phyloP scores from a whole-genome alignment of 371 early-diverging fungal genomes.

The Apophysomyces variabilis region DNA sequence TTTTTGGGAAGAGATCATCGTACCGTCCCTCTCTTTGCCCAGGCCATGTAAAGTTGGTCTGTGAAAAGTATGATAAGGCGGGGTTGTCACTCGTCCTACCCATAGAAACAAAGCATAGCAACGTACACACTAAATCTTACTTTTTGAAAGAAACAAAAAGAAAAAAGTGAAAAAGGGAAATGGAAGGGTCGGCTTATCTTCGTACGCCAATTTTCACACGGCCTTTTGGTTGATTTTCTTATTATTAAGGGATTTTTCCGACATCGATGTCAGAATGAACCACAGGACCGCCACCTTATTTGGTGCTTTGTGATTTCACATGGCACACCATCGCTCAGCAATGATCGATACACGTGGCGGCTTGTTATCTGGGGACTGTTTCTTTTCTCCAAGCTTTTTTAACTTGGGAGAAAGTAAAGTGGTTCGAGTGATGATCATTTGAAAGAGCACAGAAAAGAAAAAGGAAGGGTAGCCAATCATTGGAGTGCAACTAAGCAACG shows the following conservation, averaged over 20 bases:
- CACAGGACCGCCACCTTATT: slow-evolving; percentile 2
- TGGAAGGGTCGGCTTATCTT: slow-evolving; percentile 7
- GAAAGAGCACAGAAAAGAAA: background rate
- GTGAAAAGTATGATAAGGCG: background rate
- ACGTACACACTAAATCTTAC: too few species aligned
- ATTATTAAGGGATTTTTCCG: slow-evolving; percentile 10
- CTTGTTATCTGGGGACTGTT: background rate
- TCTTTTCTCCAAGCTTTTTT: background rate
- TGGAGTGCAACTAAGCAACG: slow-evolving; percentile 4
- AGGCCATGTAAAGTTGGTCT: slow-evolving; percentile 6
- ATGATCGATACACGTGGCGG: slow-evolving; percentile 9
- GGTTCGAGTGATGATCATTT: background rate
- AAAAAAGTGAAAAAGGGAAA: background rate
- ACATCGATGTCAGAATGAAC: slow-evolving; percentile 2
- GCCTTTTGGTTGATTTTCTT: background rate
- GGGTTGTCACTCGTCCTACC: background rate
- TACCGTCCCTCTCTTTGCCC: background rate
- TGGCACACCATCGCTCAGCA: slow-evolving; percentile 4
- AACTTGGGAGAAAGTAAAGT: background rate
- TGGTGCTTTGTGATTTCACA: slow-evolving; percentile 9
- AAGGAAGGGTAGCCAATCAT: background rate
- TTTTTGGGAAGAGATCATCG: slow-evolving; percentile 12
- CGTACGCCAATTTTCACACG: background rate
- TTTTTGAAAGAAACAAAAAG: background rate
- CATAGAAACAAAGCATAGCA: background rate